Conservation (phyloP, 2,329 filamentous ascomycete species). For the Pseudocercospora ulei region DNA sequence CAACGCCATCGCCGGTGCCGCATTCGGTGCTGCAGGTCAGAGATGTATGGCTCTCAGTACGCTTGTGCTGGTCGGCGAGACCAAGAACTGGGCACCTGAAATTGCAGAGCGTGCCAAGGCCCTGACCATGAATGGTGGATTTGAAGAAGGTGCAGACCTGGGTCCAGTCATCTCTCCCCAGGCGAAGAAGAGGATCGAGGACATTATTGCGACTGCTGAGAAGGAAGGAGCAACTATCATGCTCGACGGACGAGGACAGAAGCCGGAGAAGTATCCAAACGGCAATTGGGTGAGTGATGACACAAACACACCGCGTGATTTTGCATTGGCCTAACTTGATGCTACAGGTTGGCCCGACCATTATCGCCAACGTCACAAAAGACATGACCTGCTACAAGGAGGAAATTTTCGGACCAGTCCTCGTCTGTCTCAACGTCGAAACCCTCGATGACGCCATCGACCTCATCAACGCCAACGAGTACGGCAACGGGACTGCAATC, state of each 20-base stretch:
- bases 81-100: constrained; percentile 70
- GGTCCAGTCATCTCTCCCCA: constrained; percentile 73
- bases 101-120: constrained; percentile 64
- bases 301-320: not conserved
- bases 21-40: constrained; percentile 76
- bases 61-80: constrained; percentile 73
- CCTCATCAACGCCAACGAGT: constrained; percentile 75
- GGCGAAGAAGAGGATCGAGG: constrained; percentile 68
- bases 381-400: constrained; percentile 77
- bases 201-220: constrained; percentile 65
- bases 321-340: constrained; percentile 19
- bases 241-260: constrained; percentile 68
- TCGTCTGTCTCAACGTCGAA: constrained; percentile 69
- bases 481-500: constrained; percentile 77
- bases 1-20: constrained; percentile 73
- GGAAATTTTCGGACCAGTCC: constrained; percentile 77
- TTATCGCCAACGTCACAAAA: constrained; percentile 69
- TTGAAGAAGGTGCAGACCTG: constrained; percentile 68
- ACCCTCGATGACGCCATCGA: constrained; percentile 71
- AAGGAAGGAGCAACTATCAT: constrained; percentile 71
- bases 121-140: constrained; percentile 68
- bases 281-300: constrained; percentile 61
- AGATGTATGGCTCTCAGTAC: constrained; percentile 80
- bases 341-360: constrained; percentile 61
- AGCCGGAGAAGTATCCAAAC: constrained; percentile 67